Conservation (phyloP, 352 stramenopile genomes). For the Phytophthora palmivora region DNA sequence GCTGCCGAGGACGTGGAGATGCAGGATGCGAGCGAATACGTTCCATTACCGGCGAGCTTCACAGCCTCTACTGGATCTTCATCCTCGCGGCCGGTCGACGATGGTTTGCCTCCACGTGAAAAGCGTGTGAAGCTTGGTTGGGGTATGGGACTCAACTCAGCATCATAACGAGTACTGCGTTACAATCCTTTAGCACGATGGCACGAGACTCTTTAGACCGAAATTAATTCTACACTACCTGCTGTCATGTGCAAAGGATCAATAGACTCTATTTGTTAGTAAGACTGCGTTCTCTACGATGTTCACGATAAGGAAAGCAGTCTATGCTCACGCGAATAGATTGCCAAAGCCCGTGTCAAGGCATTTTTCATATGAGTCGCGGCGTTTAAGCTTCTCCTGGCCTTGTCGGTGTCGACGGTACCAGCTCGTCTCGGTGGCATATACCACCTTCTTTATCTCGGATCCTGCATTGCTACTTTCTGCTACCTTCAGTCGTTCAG, state of each 20-base stretch:
- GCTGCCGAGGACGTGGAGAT: constrained; percentile 37
- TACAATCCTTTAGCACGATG: not conserved
- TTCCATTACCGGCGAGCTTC: constrained; percentile 62
- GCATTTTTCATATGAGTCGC: constrained; percentile 63
- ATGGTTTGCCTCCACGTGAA: constrained; percentile 34
- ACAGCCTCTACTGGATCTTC: constrained; percentile 35
- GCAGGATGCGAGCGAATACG: constrained; percentile 46
- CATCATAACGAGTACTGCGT: constrained; percentile 22
- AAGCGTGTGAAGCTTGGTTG: constrained; percentile 81
- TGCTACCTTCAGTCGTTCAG: constrained; percentile 40
- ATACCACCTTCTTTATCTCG: constrained; percentile 38
- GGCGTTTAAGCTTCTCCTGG: constrained; percentile 64
- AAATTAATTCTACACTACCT: constrained; percentile 13
- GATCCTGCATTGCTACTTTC: constrained; percentile 20
- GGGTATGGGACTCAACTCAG: constrained; percentile 74
- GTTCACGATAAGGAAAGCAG: not conserved
- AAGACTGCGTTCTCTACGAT: not conserved
- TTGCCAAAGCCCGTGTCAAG: constrained; percentile 60
- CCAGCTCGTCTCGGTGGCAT: constrained; percentile 75
- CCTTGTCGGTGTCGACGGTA: constrained; percentile 84
- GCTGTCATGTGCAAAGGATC: constrained; percentile 30
- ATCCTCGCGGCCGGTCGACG: constrained; percentile 4
- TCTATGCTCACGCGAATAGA: constrained; percentile 46
- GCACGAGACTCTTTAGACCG: constrained; percentile 22
- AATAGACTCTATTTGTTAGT: constrained; percentile 48